phyloP scores from a whole-genome alignment of 495 filamentous ascomycete genomes.

The Penicillium psychrofluorescens region DNA sequence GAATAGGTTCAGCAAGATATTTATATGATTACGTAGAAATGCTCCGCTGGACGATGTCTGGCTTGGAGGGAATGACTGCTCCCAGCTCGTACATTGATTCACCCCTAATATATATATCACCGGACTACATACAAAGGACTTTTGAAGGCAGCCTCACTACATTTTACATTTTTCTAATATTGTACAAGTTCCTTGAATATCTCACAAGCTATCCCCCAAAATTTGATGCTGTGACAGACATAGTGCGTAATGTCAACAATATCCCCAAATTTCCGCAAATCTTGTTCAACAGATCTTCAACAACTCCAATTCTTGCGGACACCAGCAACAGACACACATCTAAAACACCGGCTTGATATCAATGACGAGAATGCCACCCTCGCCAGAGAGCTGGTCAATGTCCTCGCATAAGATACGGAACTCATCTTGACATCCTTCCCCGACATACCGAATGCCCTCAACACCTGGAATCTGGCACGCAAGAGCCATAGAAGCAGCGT shows the following conservation, averaged over 20 bases:
- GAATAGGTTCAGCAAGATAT: too few species aligned
- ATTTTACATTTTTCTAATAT: too few species aligned
- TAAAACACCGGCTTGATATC: constrained; percentile 1
- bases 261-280: neutral
- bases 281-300: neutral
- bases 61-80: too few species aligned
- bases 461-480: constrained; percentile 13
- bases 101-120: too few species aligned
- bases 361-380: neutral
- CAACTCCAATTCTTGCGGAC: neutral
- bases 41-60: too few species aligned
- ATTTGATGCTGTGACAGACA: too few species aligned
- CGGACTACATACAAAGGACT: too few species aligned
- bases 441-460: constrained; percentile 6
- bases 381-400: constrained; percentile 1
- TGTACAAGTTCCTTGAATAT: too few species aligned
- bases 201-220: too few species aligned
- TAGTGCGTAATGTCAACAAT: neutral
- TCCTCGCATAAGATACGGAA: constrained; percentile 15
- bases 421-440: constrained; percentile 16
- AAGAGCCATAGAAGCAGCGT: constrained; percentile 1
- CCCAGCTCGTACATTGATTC: too few species aligned
- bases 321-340: neutral
- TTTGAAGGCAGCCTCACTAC: too few species aligned
- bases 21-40: too few species aligned